Percentiles rank a stretch among this genome's conserved stretches.
Conservation (phyloP, 2,329 filamentous ascomycete species). For the Coniochaeta pulveracea region DNA sequence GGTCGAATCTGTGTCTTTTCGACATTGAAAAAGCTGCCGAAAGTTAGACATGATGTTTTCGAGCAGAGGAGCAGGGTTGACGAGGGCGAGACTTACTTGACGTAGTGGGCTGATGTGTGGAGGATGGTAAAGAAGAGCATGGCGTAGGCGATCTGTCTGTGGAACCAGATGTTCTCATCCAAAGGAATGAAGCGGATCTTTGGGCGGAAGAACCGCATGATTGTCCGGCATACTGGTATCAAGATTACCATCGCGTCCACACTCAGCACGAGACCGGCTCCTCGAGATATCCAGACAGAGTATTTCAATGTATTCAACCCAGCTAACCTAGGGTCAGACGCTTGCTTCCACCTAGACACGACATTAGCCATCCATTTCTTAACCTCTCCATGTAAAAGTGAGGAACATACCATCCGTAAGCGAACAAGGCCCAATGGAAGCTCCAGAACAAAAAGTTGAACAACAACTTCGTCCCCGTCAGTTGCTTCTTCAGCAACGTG, state of each 20-base stretch:
- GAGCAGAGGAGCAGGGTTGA: neutral
- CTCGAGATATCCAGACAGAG: slow-evolving; percentile 94
- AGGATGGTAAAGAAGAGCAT: slow-evolving; percentile 71
- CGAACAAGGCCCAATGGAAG: slow-evolving; percentile 69
- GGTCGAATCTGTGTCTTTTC: slow-evolving; percentile 75
- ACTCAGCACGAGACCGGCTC: slow-evolving; percentile 75
- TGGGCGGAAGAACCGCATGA: slow-evolving; percentile 74
- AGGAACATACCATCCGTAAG: slow-evolving; percentile 64
- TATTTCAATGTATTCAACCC: slow-evolving; percentile 70
- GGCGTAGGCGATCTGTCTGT: slow-evolving; percentile 85
- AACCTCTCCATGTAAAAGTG: too few relatives aligned
- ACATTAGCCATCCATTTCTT: slow-evolving; percentile 12
- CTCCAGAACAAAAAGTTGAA: slow-evolving; percentile 78
- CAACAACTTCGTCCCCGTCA: slow-evolving; percentile 58
- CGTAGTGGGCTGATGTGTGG: slow-evolving; percentile 76
- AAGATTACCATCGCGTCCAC: slow-evolving; percentile 82
- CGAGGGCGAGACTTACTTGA: too few relatives aligned
- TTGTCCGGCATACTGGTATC: slow-evolving; percentile 86
- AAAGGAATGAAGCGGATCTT: slow-evolving; percentile 81
- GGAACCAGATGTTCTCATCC: slow-evolving; percentile 97
- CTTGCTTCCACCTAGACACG: slow-evolving; percentile 64
- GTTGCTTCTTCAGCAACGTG: slow-evolving; percentile 46
- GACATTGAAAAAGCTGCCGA: slow-evolving; percentile 81
- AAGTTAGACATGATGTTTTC: slow-evolving; percentile 8
- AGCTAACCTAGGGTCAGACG: slow-evolving; percentile 52